Conservation (phyloP, 495 filamentous ascomycete genomes). For the Penicillium paxilli region DNA sequence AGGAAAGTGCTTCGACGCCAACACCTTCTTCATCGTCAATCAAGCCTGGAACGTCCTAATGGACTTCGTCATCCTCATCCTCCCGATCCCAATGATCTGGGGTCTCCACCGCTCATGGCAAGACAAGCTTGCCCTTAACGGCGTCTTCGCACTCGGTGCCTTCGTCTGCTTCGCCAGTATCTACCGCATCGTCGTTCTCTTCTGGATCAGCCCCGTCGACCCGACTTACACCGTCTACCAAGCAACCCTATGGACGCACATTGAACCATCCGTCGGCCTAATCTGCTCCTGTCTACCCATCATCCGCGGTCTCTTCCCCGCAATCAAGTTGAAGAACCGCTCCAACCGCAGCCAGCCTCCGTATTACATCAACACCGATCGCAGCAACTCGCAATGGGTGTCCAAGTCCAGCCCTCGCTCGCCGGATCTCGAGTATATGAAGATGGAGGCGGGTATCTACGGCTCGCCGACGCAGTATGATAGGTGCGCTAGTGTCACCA, state of each 20-base stretch:
- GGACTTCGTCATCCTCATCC: constrained; percentile 43
- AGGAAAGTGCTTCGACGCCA: constrained; percentile 37
- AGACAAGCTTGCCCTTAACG: constrained; percentile 48
- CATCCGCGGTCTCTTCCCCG: constrained; percentile 52
- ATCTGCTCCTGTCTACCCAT: constrained; percentile 59
- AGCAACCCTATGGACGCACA: constrained; percentile 57
- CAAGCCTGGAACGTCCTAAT: constrained; percentile 45
- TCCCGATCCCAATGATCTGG: constrained; percentile 48
- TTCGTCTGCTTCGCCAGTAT: constrained; percentile 51
- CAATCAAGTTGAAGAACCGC: constrained; percentile 29
- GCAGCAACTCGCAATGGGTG: constrained; percentile 26
- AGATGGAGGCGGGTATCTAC: constrained; percentile 31
- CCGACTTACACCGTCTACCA: constrained; percentile 50
- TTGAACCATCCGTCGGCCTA: constrained; percentile 57
- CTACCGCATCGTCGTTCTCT: constrained; percentile 57
- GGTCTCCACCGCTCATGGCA: constrained; percentile 39
- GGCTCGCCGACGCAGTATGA: constrained; percentile 10
- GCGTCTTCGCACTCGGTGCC: constrained; percentile 48
- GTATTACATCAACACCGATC: constrained; percentile 32
- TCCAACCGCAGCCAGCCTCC: constrained; percentile 21
- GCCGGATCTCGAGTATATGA: constrained; percentile 30
- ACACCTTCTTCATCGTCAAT: constrained; percentile 43
- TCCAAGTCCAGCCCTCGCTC: constrained; percentile 27
- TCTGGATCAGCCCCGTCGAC: constrained; percentile 48
- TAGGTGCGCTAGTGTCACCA: not conserved